Evolutionary conservation across 2,329 filamentous ascomycete genomes (phyloP), one percentile per base, ranked within the genome.

Genomic region (Fonsecaea nubica): DNA sequence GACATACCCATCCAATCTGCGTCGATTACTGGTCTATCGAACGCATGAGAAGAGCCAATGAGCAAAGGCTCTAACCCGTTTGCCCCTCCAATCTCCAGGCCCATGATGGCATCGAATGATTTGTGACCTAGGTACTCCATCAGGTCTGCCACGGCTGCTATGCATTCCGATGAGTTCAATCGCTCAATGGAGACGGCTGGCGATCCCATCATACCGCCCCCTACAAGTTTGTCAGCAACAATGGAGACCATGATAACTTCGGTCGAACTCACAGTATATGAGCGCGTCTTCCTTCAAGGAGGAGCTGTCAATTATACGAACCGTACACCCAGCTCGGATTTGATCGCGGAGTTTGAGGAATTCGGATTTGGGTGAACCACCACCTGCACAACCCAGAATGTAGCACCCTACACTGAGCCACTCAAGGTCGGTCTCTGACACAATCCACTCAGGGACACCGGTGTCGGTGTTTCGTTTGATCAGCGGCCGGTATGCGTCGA

Each of bases 171-270:
- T 12, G 84, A 85, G 0, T 82, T 80, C 0, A 88, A 80, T 72
- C 87, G 86, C 76, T 89, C 87, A 63, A 87, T 85, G 0, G 81
- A 81, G 0, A 89, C 87, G 1, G 85, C 85, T 0, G 87, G 87
- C 15, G 84, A 86, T 40, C 87, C 87, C 71, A 84, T 84, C 66
- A 84, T 83, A 84, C 74, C 74, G 15, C 69, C 68, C 32, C 73
- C 71, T 33, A 68, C 52, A 38, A 70, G 42, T 45, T 73, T 72
- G 32, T 71, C 69, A 38, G 71, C 60, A 13, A 12, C 45, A 50
- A 13, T 1, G 12, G 8, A 12, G 73, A 8, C 30, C 71, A 38
- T 66, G 72, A 30, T 71, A 72, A 8, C 69, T 45, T 7, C 12
- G 32, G 8, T 15, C 12, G 33, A n/a, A 52, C 53, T 56, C 48